These are phyloP conservation scores for Misopates orontium DNA, from an alignment of 257 asterid species.

Conservation along the genomic window DNA sequence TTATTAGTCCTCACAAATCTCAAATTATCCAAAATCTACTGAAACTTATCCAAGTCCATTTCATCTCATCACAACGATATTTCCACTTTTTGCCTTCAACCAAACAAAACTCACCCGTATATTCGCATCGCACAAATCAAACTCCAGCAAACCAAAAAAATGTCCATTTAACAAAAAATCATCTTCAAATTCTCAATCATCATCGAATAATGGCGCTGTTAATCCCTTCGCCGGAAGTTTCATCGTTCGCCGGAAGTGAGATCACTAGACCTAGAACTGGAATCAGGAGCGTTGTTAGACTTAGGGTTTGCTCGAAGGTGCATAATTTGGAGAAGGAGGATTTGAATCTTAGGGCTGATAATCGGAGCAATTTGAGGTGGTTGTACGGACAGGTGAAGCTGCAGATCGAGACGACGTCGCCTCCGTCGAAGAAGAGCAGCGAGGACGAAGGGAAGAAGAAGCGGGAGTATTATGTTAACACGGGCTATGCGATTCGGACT, in stretches of 20 bases:
- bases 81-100: conserved; percentile 26
- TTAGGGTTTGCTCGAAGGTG: conserved; percentile 46
- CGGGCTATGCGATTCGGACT: conserved; percentile 88
- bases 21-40: conserved; percentile 30
- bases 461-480: conserved; percentile 76
- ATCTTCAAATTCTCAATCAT: neutral
- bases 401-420: conserved; percentile 42
- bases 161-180: conserved; percentile 2
- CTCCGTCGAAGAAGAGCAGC: conserved; percentile 35
- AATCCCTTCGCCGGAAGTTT: conserved; percentile 38
- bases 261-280: conserved; percentile 15
- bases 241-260: conserved; percentile 33
- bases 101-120: conserved; percentile 42
- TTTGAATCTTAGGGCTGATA: conserved; percentile 42
- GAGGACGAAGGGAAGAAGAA: conserved; percentile 72
- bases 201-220: conserved; percentile 34
- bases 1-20: no score
- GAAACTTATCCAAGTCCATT: conserved; percentile 37
- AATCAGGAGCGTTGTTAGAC: conserved; percentile 34
- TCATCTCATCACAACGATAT: no score
- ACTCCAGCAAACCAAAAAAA: no score
- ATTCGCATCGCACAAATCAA: conserved; percentile 45
- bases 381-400: conserved; percentile 52
- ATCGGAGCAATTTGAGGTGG: conserved; percentile 39
- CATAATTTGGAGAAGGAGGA: conserved; percentile 57